These are phyloP conservation scores for Diutina ranongensis DNA, from an alignment of 1,139 yeast genomes.

Conservation along the genomic window DNA sequence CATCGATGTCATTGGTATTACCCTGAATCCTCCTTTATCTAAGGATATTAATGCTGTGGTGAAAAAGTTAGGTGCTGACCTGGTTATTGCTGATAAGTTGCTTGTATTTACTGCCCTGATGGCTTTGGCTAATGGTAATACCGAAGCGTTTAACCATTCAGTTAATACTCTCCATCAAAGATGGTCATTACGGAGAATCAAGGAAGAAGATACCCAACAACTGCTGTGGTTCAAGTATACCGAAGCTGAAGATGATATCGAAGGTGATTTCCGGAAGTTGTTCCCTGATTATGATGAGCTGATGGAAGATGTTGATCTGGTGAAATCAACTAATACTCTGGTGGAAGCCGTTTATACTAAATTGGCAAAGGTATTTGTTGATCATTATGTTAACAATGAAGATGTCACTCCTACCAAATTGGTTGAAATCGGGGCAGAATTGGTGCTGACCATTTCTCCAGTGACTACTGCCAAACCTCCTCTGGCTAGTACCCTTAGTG, in stretches of 20 bases:
- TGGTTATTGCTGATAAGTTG: conserved; percentile 28
- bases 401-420: conserved; percentile 17
- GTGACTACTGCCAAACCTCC: background rate
- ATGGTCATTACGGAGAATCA: conserved; percentile 67
- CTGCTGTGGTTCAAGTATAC: conserved; percentile 3
- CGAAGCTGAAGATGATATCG: background rate
- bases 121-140: conserved; percentile 18
- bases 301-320: conserved; percentile 21
- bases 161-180: conserved; percentile 58
- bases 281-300: conserved; percentile 80
- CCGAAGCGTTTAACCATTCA: conserved; percentile 24
- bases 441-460: background rate
- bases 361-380: conserved; percentile 20
- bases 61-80: conserved; percentile 19
- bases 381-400: conserved; percentile 15
- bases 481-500: background rate
- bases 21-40: conserved; percentile 18
- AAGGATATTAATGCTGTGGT: conserved; percentile 23
- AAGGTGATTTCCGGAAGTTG: conserved; percentile 14
- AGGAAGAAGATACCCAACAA: conserved; percentile 37
- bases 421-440: conserved; percentile 26
- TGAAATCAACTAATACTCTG: conserved; percentile 11
- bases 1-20: conserved; percentile 23
- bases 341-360: conserved; percentile 21
- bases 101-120: conserved; percentile 29